Evolutionary conservation across 2,329 filamentous ascomycete genomes (phyloP).

Genomic region (Alternaria sp.): DNA sequence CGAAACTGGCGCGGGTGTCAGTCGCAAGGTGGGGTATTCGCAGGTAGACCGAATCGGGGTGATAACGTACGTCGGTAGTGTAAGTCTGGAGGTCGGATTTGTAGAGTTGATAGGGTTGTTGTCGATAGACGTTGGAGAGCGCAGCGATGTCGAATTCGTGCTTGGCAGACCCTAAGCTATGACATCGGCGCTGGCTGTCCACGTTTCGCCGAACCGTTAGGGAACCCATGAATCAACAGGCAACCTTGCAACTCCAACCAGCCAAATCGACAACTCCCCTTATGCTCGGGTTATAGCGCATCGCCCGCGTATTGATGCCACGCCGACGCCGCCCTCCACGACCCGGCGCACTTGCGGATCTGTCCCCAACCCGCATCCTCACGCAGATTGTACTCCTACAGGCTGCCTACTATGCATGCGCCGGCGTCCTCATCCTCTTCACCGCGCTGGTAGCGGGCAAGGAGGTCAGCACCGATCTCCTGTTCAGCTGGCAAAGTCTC

Average conservation of each 20-base stretch:
- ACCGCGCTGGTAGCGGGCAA: slow-evolving; percentile 70
- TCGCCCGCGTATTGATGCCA: slow-evolving; percentile 51
- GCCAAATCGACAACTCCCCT: slow-evolving; percentile 13
- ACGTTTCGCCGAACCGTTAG: slow-evolving; percentile 23
- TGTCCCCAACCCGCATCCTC: slow-evolving; percentile 70
- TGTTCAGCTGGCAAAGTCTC: slow-evolving; percentile 69
- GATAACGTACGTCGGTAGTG: not conserved
- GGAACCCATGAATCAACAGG: slow-evolving; percentile 18
- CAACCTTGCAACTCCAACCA: slow-evolving; percentile 18
- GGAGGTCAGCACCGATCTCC: slow-evolving; percentile 62
- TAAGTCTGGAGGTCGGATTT: not conserved
- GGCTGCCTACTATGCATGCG: slow-evolving; percentile 67
- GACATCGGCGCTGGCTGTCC: slow-evolving; percentile 23
- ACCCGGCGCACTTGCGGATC: slow-evolving; percentile 69
- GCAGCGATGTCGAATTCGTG: slow-evolving; percentile 18
- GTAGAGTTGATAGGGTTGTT: not conserved
- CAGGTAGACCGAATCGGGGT: too few species aligned
- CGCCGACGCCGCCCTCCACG: slow-evolving; percentile 67
- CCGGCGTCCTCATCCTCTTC: slow-evolving; percentile 69
- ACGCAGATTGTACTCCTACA: slow-evolving; percentile 71
- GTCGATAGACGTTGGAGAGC: not conserved
- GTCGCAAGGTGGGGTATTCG: not conserved
- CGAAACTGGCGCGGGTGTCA: slow-evolving; percentile 13
- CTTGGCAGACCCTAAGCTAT: slow-evolving; percentile 27
- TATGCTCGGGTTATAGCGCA: slow-evolving; percentile 27